phyloP scores from a whole-genome alignment of 2,329 filamentous ascomycete genomes.

The Xylariaceae sp. region DNA sequence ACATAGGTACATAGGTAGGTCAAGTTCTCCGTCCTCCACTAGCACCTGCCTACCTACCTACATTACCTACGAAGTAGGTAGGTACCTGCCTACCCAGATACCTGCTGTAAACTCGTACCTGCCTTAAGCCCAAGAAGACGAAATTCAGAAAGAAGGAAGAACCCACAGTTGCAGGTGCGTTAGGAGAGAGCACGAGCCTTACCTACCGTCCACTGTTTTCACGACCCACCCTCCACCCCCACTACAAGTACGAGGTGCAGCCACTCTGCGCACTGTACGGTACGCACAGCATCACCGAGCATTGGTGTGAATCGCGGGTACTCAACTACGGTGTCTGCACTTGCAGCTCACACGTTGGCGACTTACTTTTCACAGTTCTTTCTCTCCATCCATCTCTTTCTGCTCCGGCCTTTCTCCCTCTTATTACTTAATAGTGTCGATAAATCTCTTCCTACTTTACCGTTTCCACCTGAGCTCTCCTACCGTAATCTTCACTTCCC shows the following conservation, averaged over 20 bases:
- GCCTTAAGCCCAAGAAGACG: too few species aligned
- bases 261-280: too few species aligned
- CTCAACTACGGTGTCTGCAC: neutral
- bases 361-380: constrained; percentile 13
- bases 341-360: neutral
- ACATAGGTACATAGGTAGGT: constrained; percentile 17
- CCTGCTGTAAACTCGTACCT: neutral
- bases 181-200: too few species aligned
- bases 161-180: too few species aligned
- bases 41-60: too few species aligned
- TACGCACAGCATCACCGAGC: too few species aligned
- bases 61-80: neutral
- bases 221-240: neutral
- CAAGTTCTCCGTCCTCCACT: too few species aligned
- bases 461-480: neutral
- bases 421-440: neutral
- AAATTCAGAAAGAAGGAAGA: too few species aligned
- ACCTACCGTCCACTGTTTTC: neutral
- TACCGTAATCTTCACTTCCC: neutral
- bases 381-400: constrained; percentile 9
- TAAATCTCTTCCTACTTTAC: neutral
- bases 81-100: neutral
- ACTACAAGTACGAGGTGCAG: too few species aligned
- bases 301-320: neutral
- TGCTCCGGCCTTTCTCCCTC: constrained; percentile 10